Evolutionary conservation across 257 asterid species (phyloP).

Genomic region (Prunella vulgaris): DNA sequence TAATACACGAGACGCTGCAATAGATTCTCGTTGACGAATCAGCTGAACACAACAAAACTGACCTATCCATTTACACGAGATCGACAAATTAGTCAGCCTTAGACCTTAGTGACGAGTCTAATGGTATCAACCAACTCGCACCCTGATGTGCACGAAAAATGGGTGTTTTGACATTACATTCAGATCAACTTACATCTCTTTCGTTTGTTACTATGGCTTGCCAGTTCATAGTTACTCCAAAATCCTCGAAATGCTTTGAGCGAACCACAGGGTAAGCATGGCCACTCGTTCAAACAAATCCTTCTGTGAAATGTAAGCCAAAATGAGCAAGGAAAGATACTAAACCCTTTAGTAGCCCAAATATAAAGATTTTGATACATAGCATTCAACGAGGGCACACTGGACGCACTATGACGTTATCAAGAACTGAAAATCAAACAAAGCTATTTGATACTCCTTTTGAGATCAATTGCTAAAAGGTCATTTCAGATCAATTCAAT

Average conservation of each 20-base stretch:
- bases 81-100: too few species aligned
- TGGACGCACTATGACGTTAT: background rate
- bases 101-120: too few species aligned
- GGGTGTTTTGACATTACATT: background rate
- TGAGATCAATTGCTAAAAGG: background rate
- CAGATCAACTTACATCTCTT: background rate
- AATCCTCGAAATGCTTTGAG: background rate
- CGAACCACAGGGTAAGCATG: background rate
- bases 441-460: background rate
- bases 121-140: background rate
- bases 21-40: background rate
- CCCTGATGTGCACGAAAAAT: background rate
- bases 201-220: background rate
- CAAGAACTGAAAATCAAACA: background rate
- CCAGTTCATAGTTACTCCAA: background rate
- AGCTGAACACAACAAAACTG: background rate
- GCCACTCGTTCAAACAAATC: background rate
- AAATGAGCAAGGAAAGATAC: background rate
- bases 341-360: background rate
- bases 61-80: too few species aligned
- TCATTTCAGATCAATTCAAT: background rate
- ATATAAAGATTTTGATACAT: background rate
- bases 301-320: background rate
- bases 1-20: background rate
- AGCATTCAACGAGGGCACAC: background rate